Conservation (phyloP, 164 flowering plant species). For the Kalanchoe fedtschenkoi region DNA sequence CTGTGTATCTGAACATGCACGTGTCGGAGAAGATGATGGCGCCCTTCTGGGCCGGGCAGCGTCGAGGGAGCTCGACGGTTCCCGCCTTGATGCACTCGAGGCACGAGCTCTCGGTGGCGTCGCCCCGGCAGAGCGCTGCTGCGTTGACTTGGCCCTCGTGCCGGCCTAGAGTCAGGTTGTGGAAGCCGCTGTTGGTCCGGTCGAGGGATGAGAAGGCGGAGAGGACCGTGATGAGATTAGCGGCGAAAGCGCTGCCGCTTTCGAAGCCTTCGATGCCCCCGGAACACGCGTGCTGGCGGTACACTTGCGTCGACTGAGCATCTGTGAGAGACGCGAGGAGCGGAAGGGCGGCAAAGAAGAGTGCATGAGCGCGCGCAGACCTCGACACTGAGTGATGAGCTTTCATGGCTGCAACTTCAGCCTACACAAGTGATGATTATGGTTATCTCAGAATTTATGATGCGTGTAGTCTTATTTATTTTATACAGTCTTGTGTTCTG, state of each 20-base stretch:
- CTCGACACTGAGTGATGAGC: too few relatives aligned
- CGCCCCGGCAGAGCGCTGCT: slow-evolving; percentile 2
- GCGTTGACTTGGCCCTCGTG: not conserved
- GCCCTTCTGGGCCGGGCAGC: not conserved
- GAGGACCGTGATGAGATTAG: not conserved
- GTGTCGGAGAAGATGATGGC: not conserved
- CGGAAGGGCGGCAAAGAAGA: not conserved
- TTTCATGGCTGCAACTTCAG: too few relatives aligned
- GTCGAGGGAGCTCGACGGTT: not conserved
- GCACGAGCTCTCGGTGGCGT: not conserved
- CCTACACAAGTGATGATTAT: too few relatives aligned
- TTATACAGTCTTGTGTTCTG: too few relatives aligned
- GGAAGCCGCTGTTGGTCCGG: not conserved
- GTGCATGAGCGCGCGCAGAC: too few relatives aligned
- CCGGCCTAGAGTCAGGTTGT: not conserved
- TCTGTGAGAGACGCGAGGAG: not conserved
- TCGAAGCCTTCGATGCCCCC: not conserved
- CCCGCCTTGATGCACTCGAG: not conserved
- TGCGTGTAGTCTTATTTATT: too few relatives aligned
- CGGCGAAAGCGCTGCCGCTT: not conserved
- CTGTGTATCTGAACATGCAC: not conserved
- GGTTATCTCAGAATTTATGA: too few relatives aligned
- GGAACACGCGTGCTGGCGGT: not conserved
- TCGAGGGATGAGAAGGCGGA: not conserved
- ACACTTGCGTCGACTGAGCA: not conserved